These are phyloP conservation scores for Ramichloridium luteum DNA, from an alignment of 2,329 filamentous ascomycete species.

Conservation along the genomic window DNA sequence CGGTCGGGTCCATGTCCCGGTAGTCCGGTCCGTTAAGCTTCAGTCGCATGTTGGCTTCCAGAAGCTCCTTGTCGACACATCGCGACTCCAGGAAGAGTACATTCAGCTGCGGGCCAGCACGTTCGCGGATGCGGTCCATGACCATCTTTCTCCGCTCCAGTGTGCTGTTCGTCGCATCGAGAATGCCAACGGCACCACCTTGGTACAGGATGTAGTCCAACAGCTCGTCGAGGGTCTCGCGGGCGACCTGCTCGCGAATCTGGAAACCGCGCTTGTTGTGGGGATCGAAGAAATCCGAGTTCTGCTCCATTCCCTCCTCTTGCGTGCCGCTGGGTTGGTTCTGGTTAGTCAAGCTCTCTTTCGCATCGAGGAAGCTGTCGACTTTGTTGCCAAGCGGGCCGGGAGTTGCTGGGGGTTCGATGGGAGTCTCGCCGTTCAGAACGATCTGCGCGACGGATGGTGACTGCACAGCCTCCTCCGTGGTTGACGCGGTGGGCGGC, in stretches of 20 bases:
- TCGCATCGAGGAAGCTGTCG: constrained; percentile 19
- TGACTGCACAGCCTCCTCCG: constrained; percentile 7
- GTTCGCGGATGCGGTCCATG: constrained; percentile 59
- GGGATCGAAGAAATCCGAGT: constrained; percentile 87
- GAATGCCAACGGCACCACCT: constrained; percentile 81
- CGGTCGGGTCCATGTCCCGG: constrained; percentile 76
- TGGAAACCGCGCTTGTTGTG: constrained; percentile 70
- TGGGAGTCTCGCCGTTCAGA: constrained; percentile 42
- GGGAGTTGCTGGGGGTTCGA: constrained; percentile 25
- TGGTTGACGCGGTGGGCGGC: constrained; percentile 5
- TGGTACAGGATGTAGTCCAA: constrained; percentile 74
- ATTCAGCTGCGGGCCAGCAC: constrained; percentile 73
- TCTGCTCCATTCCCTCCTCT: constrained; percentile 62
- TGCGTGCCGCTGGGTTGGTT: constrained; percentile 9
- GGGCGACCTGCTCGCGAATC: constrained; percentile 79
- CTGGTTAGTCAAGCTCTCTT: constrained; percentile 13
- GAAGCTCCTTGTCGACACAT: constrained; percentile 68
- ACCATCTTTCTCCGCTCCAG: constrained; percentile 71
- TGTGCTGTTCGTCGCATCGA: constrained; percentile 96
- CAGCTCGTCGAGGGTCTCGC: constrained; percentile 84
- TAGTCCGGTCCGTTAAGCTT: constrained; percentile 96
- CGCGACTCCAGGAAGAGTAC: constrained; percentile 93
- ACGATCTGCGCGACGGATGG: constrained; percentile 43
- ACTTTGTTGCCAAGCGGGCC: constrained; percentile 2
- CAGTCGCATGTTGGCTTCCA: constrained; percentile 93